These are phyloP conservation scores for Eucalyptus virginea DNA, from an alignment of 345 rosid species.

Conservation along the genomic window DNA sequence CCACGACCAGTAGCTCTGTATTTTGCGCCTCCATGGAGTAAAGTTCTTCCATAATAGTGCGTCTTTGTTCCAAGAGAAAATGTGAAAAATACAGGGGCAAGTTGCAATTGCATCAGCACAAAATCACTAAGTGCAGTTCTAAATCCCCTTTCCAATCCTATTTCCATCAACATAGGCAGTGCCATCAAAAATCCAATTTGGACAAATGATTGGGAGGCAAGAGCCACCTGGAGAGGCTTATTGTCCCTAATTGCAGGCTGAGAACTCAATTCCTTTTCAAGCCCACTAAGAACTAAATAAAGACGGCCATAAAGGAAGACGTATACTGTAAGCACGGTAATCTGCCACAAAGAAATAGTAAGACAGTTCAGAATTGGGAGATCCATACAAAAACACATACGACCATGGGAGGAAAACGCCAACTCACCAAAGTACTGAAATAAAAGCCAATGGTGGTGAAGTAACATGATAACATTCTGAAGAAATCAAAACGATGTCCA, in stretches of 20 bases:
- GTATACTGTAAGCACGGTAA: conserved; percentile 91
- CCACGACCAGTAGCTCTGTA: conserved; percentile 97
- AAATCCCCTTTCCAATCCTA: conserved; percentile 93
- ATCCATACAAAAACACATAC: neutral
- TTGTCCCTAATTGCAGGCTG: conserved; percentile 80
- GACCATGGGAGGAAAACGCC: neutral
- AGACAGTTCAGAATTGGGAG: neutral
- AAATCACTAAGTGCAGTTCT: conserved; percentile 93
- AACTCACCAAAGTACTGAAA: conserved; percentile 82
- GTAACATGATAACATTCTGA: conserved; percentile 96
- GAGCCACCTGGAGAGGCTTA: conserved; percentile 94
- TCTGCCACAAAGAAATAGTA: conserved; percentile 35
- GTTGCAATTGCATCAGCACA: conserved; percentile 88
- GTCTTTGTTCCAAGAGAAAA: conserved; percentile 99
- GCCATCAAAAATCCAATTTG: conserved; percentile 98
- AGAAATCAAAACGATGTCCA: conserved; percentile 98
- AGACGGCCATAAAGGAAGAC: conserved; percentile 99
- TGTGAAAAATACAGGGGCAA: conserved; percentile 97
- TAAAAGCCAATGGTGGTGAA: conserved; percentile 98
- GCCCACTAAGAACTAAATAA: conserved; percentile 95
- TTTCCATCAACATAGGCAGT: conserved; percentile 98
- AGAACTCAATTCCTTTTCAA: conserved; percentile 65
- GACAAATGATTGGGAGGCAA: conserved; percentile 96
- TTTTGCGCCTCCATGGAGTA: conserved; percentile 97
- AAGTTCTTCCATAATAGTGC: conserved; percentile 89